Percentiles rank a stretch among this genome's conserved stretches.
phyloP scores from a whole-genome alignment of 2,329 filamentous ascomycete species.

The Aspergillus melleus region DNA sequence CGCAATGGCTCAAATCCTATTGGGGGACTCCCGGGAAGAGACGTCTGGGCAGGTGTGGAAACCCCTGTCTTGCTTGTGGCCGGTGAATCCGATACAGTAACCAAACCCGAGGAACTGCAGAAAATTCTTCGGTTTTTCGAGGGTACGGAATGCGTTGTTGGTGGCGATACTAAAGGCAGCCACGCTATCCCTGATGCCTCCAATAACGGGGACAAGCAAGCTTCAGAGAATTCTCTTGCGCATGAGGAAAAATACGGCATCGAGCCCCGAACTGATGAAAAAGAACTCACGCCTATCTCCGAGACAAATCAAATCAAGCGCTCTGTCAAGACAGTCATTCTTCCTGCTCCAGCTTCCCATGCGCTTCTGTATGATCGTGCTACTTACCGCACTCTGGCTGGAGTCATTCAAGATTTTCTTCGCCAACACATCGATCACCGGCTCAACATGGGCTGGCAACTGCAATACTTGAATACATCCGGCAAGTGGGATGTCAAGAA shows the following conservation, averaged over 20 bases:
- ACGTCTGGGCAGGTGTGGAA: constrained; percentile 70
- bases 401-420: constrained; percentile 81
- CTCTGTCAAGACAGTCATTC: constrained; percentile 66
- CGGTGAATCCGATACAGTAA: constrained; percentile 74
- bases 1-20: constrained; percentile 46
- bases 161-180: constrained; percentile 25
- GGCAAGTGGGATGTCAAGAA: constrained; percentile 99
- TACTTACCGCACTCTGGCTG: constrained; percentile 73
- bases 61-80: constrained; percentile 77
- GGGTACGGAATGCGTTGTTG: constrained; percentile 24
- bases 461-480: constrained; percentile 81
- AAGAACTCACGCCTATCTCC: constrained; percentile 11
- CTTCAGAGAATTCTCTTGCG: constrained; percentile 17
- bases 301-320: constrained; percentile 40
- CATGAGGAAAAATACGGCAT: constrained; percentile 31
- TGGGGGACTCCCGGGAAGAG: constrained; percentile 68
- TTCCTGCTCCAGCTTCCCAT: constrained; percentile 78
- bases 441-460: constrained; percentile 83
- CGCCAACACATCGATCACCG: constrained; percentile 71
- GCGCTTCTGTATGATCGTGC: constrained; percentile 78
- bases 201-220: constrained; percentile 25
- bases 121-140: constrained; percentile 59
- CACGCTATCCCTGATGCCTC: constrained; percentile 33
- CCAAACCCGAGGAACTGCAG: constrained; percentile 67
- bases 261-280: constrained; percentile 22